Evolutionary conservation across 139 green algal genomes (phyloP).

Genomic region (Picochlorum sp.): DNA sequence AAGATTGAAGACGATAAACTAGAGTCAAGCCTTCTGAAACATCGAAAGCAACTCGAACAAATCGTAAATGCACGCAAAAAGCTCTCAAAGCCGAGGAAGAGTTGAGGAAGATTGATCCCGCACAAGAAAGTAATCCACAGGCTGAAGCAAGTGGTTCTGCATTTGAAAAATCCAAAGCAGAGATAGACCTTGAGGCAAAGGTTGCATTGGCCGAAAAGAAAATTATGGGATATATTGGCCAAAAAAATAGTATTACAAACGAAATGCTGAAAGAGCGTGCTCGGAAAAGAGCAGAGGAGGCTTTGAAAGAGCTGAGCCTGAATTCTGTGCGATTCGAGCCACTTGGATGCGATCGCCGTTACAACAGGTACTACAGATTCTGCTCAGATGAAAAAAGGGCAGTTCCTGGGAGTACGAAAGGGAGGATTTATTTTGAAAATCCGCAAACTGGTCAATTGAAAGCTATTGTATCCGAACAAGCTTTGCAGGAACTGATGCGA

Average conservation of each 20-base stretch:
- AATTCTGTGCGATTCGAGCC: constrained; percentile 45
- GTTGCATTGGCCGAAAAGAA: constrained; percentile 2
- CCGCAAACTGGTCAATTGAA: constrained; percentile 32
- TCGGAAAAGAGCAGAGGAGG: constrained; percentile 16
- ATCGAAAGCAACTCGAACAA: constrained; percentile 35
- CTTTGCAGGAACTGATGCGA: constrained; percentile 41
- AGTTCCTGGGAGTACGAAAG: constrained; percentile 5
- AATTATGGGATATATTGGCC: background rate
- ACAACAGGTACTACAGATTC: constrained; percentile 70
- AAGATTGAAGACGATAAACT: constrained; percentile 48
- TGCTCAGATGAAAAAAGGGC: background rate
- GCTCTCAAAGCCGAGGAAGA: constrained; percentile 11
- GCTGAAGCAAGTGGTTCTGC: background rate
- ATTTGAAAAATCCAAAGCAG: background rate
- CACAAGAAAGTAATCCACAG: background rate
- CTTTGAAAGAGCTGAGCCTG: constrained; percentile 22
- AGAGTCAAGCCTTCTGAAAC: constrained; percentile 18
- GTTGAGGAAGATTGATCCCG: background rate
- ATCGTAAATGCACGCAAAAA: constrained; percentile 24
- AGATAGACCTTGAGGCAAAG: constrained; percentile 3
- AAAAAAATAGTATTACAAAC: background rate
- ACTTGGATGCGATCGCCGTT: constrained; percentile 66
- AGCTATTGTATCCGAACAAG: constrained; percentile 24
- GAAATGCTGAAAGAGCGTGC: background rate
- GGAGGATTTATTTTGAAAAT: constrained; percentile 39